phyloP scores from a whole-genome alignment of 257 asterid species.

The Verbascum thapsus region DNA sequence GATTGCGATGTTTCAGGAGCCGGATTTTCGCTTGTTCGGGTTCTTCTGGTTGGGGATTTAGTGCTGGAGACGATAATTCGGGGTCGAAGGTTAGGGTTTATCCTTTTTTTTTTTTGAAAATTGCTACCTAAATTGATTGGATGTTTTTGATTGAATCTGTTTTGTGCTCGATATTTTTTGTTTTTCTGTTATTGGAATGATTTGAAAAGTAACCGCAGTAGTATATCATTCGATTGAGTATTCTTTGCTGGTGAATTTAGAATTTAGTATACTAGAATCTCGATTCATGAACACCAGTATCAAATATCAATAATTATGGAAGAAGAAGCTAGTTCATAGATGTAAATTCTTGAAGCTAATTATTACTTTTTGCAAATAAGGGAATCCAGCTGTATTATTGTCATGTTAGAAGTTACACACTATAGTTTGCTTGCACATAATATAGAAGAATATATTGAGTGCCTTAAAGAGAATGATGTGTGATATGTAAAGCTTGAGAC shows the following conservation, averaged over 20 bases:
- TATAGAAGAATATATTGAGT: constrained; percentile 5
- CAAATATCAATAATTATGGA: not conserved
- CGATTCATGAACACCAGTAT: not conserved
- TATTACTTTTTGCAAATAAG: constrained; percentile 1
- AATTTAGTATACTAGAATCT: not conserved
- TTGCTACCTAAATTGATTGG: constrained; percentile 8
- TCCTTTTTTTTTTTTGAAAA: not conserved
- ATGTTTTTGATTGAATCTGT: not conserved
- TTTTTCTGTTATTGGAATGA: not conserved
- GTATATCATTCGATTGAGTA: not conserved
- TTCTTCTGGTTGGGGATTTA: constrained; percentile 44
- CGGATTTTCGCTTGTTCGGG: constrained; percentile 46
- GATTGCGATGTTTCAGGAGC: constrained; percentile 32
- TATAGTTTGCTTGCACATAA: not conserved
- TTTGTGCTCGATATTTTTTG: not conserved
- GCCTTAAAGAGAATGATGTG: constrained; percentile 15
- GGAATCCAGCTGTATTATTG: not conserved
- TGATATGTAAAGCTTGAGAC: constrained; percentile 4
- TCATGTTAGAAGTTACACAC: no score
- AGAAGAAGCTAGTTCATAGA: constrained; percentile 2
- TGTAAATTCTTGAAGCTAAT: constrained; percentile 15
- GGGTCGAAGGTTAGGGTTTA: constrained; percentile 52
- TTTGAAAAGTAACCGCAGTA: not conserved
- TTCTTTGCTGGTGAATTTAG: constrained; percentile 4
- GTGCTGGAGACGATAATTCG: constrained; percentile 40